Base-by-base conservation (phyloP, 1,139 yeast species). In the Hemisphaericaspora subhashii region DNA sequence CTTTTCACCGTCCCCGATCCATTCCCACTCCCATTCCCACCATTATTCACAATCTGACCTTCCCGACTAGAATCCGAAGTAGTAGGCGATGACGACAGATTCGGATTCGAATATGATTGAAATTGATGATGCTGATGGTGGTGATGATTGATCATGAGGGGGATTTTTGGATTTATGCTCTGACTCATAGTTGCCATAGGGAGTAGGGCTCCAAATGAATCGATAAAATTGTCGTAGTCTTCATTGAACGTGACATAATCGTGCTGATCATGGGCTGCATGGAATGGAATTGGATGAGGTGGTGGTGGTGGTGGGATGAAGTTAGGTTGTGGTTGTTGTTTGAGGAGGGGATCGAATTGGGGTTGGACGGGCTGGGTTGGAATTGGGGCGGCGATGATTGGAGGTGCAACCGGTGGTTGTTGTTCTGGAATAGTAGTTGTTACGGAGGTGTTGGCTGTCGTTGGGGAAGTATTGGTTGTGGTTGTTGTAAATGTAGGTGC, bases 211-310 rank as follows among this genome's bases (percentile, higher is more conserved):
- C 47, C 50, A 35, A 46, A 46, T 35, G 32, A 36, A 24, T 44
- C 48, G 22, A 46, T 46, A 20, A 44, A 46, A 25, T 43, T 40
- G 27, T 44, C 47, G 24, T 46, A 46, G 36, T 45, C 49, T 31
- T 45, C 37, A 18, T 40, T 44, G 28, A 46, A 44, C 20, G 11
- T 29, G 32, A 22, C 29, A 11, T 20, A n/a, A n/a, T 3, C 10
- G 16, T 12, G 23, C 12, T 11, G 7, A 18, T 18, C 7, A 18
- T 29, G 13, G 32, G 23, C 4, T 16, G 13, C 17, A 11, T 26
- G 13, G 16, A 13, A 14, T 31, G 36, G 12, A 14, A n/a, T 20
- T 13, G 27, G 33, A 4, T 16, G 25, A 18, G 14, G 30, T 10
- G 20, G 16, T 11, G 25, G 36, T 7, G 12, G 36, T 36, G 13